Evolutionary conservation across 2,329 filamentous ascomycete species (phyloP), one percentile per base, ranked within the genome.

Genomic region (Coniochaeta sp.): DNA sequence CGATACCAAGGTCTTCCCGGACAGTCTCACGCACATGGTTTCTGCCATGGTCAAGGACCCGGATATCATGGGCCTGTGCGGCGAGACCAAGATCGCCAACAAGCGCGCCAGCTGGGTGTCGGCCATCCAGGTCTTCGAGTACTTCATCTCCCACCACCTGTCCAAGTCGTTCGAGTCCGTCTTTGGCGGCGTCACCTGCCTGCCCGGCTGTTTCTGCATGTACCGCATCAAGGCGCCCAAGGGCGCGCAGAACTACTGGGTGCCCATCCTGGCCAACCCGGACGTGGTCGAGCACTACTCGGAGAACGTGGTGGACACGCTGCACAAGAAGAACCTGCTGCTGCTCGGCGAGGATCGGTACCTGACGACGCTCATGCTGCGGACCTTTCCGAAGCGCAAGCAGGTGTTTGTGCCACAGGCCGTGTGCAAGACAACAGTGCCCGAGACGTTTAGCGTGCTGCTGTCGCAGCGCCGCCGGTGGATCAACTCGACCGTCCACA

Each of bases 161-260:
- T 86, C 93, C 70, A 99, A 99, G 77, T 92, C 93, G 4, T 99
- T 99, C 76, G 95, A 99, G 75, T 97, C 93, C 1, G 90, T 97
- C 65, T 99, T 99, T 75, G 95, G 95, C 77, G 95, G 95, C 89
- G 95, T 99, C 62, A 99, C 95, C 65, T 99, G 95, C 82, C 81
- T 99, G 67, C 95, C 95, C 17, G 95, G 95, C 65, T 99, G 95
- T 81, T 99, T 99, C 87, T 97, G 92, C 82, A 99, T 99, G 96
- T 99, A 99, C 80, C 90, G 95, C 70, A 98, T 99, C 84, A 99
- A 99, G 78, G 90, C 95, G 32, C 96, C 95, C 62, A 99, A 99
- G 79, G 95, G 95, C 65, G 93, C 90, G 28, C 92, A 98, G 73
- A 98, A 99, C 79, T 99, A 98, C 78, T 99, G 95, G 95, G 95